Percentiles rank a stretch among this genome's conserved stretches.
These are phyloP conservation scores for Kwoniella shivajii DNA, from an alignment of 1,284 basidiomycete genomes.

Conservation along the genomic window DNA sequence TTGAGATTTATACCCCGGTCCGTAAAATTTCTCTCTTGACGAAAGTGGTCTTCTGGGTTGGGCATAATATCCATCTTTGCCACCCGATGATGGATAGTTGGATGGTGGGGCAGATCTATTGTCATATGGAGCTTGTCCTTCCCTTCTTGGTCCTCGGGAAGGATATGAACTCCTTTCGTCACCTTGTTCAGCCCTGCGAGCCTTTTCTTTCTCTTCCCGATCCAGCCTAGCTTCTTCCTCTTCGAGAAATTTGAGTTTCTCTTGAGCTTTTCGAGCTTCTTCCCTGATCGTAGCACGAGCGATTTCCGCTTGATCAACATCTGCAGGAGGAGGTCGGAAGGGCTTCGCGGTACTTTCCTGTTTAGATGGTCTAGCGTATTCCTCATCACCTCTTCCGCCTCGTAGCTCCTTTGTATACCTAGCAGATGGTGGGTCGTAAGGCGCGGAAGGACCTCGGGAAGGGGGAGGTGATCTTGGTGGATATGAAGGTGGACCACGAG, in stretches of 20 bases:
- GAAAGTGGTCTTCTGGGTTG: not conserved
- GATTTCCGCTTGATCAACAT: constrained; percentile 8
- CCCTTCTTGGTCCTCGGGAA: constrained; percentile 2
- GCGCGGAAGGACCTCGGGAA: not conserved
- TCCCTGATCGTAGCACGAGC: constrained; percentile 21
- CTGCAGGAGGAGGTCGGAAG: not conserved
- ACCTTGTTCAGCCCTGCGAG: constrained; percentile 11
- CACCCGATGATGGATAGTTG: not conserved
- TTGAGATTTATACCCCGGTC: no score
- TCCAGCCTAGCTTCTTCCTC: constrained; percentile 24
- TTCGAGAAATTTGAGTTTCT: constrained; percentile 13
- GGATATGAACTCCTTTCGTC: constrained; percentile 4
- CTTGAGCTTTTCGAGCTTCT: constrained; percentile 19
- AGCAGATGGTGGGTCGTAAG: no score
- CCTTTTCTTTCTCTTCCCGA: constrained; percentile 7
- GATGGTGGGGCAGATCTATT: constrained; percentile 1
- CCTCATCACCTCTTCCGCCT: not conserved
- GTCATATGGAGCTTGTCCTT: not conserved
- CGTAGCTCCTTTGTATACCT: not conserved
- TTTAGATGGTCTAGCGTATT: no score
- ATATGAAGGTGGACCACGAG: not conserved
- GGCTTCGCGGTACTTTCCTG: no score
- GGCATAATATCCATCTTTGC: not conserved
- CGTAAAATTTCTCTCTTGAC: no score
- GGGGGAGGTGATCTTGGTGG: not conserved